These are phyloP conservation scores for Yamadazyma takamatsuzukensis DNA, from an alignment of 805 yeast species.

Conservation along the genomic window DNA sequence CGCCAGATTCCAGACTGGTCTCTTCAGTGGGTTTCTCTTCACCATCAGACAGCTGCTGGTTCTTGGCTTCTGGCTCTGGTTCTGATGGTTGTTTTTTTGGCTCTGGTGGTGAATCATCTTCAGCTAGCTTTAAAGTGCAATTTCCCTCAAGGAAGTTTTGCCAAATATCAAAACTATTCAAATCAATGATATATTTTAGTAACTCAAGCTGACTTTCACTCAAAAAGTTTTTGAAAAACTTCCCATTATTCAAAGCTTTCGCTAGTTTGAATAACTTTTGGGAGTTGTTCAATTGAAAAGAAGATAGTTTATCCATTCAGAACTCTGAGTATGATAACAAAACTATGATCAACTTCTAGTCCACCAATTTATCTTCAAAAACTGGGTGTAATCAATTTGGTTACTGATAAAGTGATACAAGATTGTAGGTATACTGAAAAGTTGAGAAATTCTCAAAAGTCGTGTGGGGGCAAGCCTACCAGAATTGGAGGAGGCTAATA, in stretches of 20 bases:
- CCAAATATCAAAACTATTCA: conserved; percentile 32
- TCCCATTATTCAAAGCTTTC: conserved; percentile 24
- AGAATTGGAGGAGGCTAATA: too few relatives aligned
- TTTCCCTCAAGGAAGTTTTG: conserved; percentile 37
- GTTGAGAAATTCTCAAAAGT: too few relatives aligned
- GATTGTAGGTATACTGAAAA: too few relatives aligned
- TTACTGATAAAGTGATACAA: too few relatives aligned
- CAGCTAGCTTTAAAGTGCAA: conserved; percentile 16
- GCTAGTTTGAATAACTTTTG: conserved; percentile 32
- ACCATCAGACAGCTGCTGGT: conserved; percentile 10
- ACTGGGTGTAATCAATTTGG: too few relatives aligned
- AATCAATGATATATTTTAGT: conserved; percentile 24
- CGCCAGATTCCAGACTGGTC: not conserved
- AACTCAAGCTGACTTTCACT: conserved; percentile 33
- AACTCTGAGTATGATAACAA: too few relatives aligned
- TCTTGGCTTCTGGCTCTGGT: not conserved
- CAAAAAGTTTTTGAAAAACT: conserved; percentile 34
- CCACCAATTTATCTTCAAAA: too few relatives aligned
- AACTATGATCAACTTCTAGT: too few relatives aligned
- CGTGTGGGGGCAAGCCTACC: too few relatives aligned
- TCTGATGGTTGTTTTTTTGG: conserved; percentile 5
- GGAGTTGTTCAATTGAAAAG: conserved; percentile 34
- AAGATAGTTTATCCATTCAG: conserved; percentile 33
- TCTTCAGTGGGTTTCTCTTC: conserved; percentile 32
- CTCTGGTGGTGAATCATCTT: conserved; percentile 5